Evolutionary conservation across 2,329 filamentous ascomycete genomes (phyloP).

Genomic region (Calcarisporium arbuscula): DNA sequence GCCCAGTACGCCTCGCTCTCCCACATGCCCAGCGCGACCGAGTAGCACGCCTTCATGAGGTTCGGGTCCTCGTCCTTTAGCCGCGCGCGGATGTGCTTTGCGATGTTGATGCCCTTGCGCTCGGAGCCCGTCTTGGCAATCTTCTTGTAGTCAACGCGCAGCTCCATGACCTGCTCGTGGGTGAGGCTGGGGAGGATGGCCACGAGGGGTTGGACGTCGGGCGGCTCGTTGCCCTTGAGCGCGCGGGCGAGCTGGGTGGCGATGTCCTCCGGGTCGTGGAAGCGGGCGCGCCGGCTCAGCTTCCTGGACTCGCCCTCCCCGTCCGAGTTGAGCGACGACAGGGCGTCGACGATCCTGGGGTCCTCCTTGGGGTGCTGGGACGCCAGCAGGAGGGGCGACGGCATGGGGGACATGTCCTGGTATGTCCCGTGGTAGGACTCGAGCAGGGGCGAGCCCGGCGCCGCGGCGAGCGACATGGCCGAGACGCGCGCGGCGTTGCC

Average conservation of each 20-base stretch:
- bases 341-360: conserved; percentile 37
- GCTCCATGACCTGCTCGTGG: conserved; percentile 79
- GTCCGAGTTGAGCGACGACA: conserved; percentile 48
- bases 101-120: conserved; percentile 74
- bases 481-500: conserved; percentile 36
- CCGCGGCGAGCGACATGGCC: conserved; percentile 41
- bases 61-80: conserved; percentile 68
- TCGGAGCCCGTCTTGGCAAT: conserved; percentile 72
- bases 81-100: conserved; percentile 73
- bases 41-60: conserved; percentile 87
- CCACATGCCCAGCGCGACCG: conserved; percentile 82
- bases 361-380: conserved; percentile 43
- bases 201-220: conserved; percentile 66
- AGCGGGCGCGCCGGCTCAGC: conserved; percentile 57
- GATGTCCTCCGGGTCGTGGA: conserved; percentile 79
- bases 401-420: conserved; percentile 92
- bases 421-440: conserved; percentile 93
- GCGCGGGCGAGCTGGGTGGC: conserved; percentile 70
- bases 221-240: conserved; percentile 58
- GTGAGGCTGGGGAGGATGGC: conserved; percentile 79
- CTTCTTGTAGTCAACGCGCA: conserved; percentile 85
- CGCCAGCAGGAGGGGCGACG: conserved; percentile 64
- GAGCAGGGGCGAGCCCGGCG: conserved; percentile 76
- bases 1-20: conserved; percentile 97
- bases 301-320: conserved; percentile 31